Percentiles rank a stretch among this genome's conserved stretches.
These are phyloP conservation scores for Ceriops tagal DNA, from an alignment of 345 rosid genomes.

Conservation along the genomic window DNA sequence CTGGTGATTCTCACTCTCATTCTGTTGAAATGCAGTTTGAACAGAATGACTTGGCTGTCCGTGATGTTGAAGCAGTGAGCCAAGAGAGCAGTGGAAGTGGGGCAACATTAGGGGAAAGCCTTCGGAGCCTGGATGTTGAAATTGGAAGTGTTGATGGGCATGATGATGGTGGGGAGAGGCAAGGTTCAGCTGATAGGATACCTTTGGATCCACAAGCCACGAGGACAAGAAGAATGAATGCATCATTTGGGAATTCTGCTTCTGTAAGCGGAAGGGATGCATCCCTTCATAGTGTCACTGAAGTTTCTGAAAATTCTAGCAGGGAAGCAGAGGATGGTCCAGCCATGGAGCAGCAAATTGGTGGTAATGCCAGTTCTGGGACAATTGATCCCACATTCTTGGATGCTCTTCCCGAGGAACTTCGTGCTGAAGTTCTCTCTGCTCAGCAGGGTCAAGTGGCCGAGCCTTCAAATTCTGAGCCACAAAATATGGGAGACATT, in stretches of 20 bases:
- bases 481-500: conserved; percentile 72
- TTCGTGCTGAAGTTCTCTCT: conserved; percentile 94
- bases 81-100: conserved; percentile 98
- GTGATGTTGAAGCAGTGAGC: conserved; percentile 95
- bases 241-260: conserved; percentile 4
- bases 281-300: conserved; percentile 84
- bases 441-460: conserved; percentile 83
- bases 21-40: conserved; percentile 89
- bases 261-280: conserved; percentile 61
- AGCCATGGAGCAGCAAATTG: conserved; percentile 57
- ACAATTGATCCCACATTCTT: conserved; percentile 94
- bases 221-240: conserved; percentile 64
- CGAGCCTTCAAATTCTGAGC: conserved; percentile 67
- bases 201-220: conserved; percentile 51
- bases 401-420: conserved; percentile 96
- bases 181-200: conserved; percentile 58
- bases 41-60: conserved; percentile 69
- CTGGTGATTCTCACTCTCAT: conserved; percentile 46
- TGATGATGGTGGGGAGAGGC: conserved; percentile 94
- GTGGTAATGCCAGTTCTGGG: conserved; percentile 58
- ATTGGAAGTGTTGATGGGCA: conserved; percentile 99
- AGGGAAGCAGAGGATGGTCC: conserved; percentile 77
- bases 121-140: conserved; percentile 94
- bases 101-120: conserved; percentile 94
- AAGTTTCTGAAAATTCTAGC: conserved; percentile 86